These are phyloP conservation scores for Globisporangium okanoganense DNA, from an alignment of 352 stramenopile genomes.

Conservation along the genomic window DNA sequence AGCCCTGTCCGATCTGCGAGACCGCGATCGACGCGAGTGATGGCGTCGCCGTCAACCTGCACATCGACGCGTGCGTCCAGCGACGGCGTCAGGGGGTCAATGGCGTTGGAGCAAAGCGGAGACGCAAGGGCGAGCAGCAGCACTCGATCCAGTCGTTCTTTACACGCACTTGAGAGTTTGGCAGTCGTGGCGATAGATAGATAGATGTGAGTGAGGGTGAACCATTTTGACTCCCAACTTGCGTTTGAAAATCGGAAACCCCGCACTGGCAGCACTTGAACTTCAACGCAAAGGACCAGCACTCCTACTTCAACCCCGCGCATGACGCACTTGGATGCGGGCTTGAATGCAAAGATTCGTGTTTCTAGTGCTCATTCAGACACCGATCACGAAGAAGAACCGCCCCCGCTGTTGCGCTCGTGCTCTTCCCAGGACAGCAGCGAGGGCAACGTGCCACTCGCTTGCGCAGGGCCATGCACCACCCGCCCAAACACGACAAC, in stretches of 20 bases:
- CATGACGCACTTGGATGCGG: not conserved
- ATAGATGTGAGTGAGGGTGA: not conserved
- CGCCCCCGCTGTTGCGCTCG: not conserved
- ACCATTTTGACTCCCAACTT: not conserved
- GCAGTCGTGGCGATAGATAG: no score
- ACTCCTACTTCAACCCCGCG: not conserved
- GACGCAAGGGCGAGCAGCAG: constrained; percentile 3
- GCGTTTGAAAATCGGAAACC: not conserved
- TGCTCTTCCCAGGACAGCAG: not conserved
- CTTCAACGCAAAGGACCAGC: not conserved
- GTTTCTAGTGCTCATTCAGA: not conserved
- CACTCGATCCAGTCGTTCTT: constrained; percentile 22
- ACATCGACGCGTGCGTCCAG: constrained; percentile 23
- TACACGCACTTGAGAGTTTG: not conserved
- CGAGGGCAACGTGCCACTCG: no score
- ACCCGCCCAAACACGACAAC: no score
- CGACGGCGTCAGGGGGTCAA: not conserved
- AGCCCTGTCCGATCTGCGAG: constrained; percentile 23
- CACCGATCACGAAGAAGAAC: not conserved
- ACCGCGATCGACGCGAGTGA: constrained; percentile 16
- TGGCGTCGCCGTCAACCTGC: constrained; percentile 16
- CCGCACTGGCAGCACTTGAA: not conserved
- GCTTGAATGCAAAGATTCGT: no score
- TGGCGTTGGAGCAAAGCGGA: not conserved
- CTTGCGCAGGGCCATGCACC: no score